Conservation (phyloP, 192 early-diverging fungal species). For the Geranomyces michiganensis region DNA sequence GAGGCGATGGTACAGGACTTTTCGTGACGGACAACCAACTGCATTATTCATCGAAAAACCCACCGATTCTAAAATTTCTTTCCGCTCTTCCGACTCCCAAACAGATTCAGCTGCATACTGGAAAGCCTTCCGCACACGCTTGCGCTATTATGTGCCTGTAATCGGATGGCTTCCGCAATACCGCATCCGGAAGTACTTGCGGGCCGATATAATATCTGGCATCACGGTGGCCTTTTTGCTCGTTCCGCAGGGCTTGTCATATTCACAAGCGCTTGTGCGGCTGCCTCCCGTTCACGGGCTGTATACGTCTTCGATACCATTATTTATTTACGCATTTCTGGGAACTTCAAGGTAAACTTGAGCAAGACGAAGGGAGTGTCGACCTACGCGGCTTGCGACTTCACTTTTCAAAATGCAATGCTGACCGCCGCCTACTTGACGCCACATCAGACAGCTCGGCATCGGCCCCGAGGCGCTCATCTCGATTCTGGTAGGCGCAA, state of each 20-base stretch:
- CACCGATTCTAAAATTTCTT: too few relatives aligned
- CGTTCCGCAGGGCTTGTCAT: constrained; percentile 71
- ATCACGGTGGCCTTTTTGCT: constrained; percentile 69
- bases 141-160: constrained; percentile 93
- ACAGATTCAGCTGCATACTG: constrained; percentile 6
- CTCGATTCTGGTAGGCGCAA: constrained; percentile 79
- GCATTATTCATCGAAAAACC: too few relatives aligned
- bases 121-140: constrained; percentile 50
- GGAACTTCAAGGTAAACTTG: constrained; percentile 79
- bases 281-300: constrained; percentile 89
- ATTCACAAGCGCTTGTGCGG: constrained; percentile 84
- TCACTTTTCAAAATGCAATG: too few relatives aligned
- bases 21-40: too few relatives aligned
- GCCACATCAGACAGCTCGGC: constrained; percentile 74
- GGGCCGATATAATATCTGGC: constrained; percentile 80
- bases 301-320: constrained; percentile 83
- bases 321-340: constrained; percentile 83
- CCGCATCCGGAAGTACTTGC: constrained; percentile 58
- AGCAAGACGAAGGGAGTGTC: too few relatives aligned
- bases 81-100: too few relatives aligned
- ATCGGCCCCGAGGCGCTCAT: constrained; percentile 94
- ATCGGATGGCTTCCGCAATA: constrained; percentile 91
- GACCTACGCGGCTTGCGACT: too few relatives aligned
- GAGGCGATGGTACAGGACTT: not conserved
- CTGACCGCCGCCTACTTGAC: too few relatives aligned